Evolutionary conservation across 2,329 filamentous ascomycete species (phyloP).

Genomic region (Cladosporium sp.): DNA sequence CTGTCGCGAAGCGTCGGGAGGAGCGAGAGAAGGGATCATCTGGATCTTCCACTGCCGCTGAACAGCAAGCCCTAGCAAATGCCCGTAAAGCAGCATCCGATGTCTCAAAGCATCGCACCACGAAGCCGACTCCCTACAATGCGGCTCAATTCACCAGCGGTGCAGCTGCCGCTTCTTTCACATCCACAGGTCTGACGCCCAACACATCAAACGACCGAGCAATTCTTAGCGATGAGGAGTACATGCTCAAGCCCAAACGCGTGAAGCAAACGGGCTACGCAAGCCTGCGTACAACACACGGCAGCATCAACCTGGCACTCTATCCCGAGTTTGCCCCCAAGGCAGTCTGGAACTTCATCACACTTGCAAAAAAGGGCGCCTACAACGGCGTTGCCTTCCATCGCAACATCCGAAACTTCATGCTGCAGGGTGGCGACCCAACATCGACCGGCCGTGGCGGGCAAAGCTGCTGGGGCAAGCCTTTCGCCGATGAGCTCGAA

Average conservation of each 20-base stretch:
- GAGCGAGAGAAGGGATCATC: slow-evolving; percentile 53
- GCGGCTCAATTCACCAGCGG: slow-evolving; percentile 88
- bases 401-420: slow-evolving; percentile 90
- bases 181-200: slow-evolving; percentile 87
- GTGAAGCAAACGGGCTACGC: slow-evolving; percentile 90
- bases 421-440: slow-evolving; percentile 96
- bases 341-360: slow-evolving; percentile 95
- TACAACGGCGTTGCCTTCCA: slow-evolving; percentile 84
- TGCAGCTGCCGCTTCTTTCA: slow-evolving; percentile 87
- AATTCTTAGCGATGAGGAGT: slow-evolving; percentile 87
- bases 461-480: slow-evolving; percentile 75
- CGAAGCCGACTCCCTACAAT: slow-evolving; percentile 62
- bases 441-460: slow-evolving; percentile 91
- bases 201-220: slow-evolving; percentile 86
- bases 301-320: slow-evolving; percentile 81
- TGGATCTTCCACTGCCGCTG: slow-evolving; percentile 14
- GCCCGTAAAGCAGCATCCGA: slow-evolving; percentile 50
- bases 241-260: slow-evolving; percentile 85
- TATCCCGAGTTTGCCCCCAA: slow-evolving; percentile 87
- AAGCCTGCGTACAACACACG: slow-evolving; percentile 79
- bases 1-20: slow-evolving; percentile 82
- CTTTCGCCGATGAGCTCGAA: slow-evolving; percentile 90
- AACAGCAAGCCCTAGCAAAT: slow-evolving; percentile 47
- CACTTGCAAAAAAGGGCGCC: slow-evolving; percentile 82
- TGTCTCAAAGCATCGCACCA: slow-evolving; percentile 22